Percentiles rank a stretch among this genome's conserved stretches.
Evolutionary conservation across 2,329 filamentous ascomycete genomes (phyloP).

Genomic region (Ophiostoma ips): DNA sequence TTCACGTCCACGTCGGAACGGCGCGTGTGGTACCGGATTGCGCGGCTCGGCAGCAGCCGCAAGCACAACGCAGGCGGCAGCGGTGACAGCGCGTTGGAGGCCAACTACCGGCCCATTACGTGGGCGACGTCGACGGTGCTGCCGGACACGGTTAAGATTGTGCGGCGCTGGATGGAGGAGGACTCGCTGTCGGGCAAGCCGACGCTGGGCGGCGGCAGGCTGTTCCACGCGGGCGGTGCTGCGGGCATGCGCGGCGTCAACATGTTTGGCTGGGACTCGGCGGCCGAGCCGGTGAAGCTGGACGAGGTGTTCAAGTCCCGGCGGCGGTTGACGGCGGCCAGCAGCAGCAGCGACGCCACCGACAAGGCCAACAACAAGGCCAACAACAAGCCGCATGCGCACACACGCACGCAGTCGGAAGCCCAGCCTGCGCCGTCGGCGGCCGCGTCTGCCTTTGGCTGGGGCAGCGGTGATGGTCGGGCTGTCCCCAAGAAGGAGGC

Average conservation of each 20-base stretch:
- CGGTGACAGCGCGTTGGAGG: slow-evolving; percentile 22
- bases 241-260: slow-evolving; percentile 26
- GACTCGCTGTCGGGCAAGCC: slow-evolving; percentile 42
- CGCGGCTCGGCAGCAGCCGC: slow-evolving; percentile 43
- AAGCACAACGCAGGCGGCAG: slow-evolving; percentile 33
- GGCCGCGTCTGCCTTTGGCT: slow-evolving; percentile 1
- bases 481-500: background rate
- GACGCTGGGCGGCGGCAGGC: slow-evolving; percentile 23
- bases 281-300: slow-evolving; percentile 35
- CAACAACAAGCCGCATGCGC: background rate
- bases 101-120: slow-evolving; percentile 43
- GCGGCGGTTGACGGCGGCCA: no score
- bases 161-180: slow-evolving; percentile 53
- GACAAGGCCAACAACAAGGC: background rate
- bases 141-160: slow-evolving; percentile 40
- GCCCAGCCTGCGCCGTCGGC: background rate
- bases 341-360: no score
- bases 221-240: slow-evolving; percentile 17
- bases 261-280: slow-evolving; percentile 49
- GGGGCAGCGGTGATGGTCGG: background rate
- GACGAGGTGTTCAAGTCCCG: slow-evolving; percentile 27
- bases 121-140: slow-evolving; percentile 44
- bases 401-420: background rate
- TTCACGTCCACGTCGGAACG: slow-evolving; percentile 43
- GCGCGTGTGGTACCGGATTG: slow-evolving; percentile 51